Conservation (phyloP, 2,329 filamentous ascomycete genomes). For the Blastomyces emzantsi region DNA sequence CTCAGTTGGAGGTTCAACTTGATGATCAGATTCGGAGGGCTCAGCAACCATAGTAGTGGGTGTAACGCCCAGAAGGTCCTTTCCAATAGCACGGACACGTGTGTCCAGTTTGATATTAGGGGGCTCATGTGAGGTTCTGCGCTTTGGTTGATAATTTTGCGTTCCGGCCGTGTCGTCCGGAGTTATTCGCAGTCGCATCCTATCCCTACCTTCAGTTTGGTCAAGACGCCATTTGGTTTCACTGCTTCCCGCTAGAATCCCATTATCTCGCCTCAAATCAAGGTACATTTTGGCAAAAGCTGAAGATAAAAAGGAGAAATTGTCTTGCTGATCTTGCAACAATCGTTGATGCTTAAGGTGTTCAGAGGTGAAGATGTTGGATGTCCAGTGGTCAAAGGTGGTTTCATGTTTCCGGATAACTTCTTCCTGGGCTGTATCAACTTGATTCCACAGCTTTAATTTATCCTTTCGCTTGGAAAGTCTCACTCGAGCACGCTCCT, state of each 20-base stretch:
- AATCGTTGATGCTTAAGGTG: slow-evolving; percentile 83
- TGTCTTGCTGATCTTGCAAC: slow-evolving; percentile 89
- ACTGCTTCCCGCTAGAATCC: slow-evolving; percentile 60
- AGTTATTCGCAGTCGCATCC: slow-evolving; percentile 82
- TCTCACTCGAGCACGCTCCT: slow-evolving; percentile 63
- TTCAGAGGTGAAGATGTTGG: slow-evolving; percentile 89
- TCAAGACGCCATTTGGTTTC: slow-evolving; percentile 81
- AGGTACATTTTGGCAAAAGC: slow-evolving; percentile 70
- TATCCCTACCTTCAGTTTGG: slow-evolving; percentile 87
- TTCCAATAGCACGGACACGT: slow-evolving; percentile 30
- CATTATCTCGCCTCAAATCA: slow-evolving; percentile 69
- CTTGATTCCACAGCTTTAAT: slow-evolving; percentile 67
- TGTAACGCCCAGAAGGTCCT: slow-evolving; percentile 34
- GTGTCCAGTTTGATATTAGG: slow-evolving; percentile 41
- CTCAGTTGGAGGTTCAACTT: slow-evolving; percentile 23
- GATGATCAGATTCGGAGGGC: slow-evolving; percentile 23
- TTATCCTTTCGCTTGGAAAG: slow-evolving; percentile 70
- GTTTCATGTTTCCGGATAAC: slow-evolving; percentile 73
- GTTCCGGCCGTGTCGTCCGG: slow-evolving; percentile 62
- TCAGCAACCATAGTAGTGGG: slow-evolving; percentile 28
- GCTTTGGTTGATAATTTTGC: slow-evolving; percentile 76
- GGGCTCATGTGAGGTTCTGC: slow-evolving; percentile 51
- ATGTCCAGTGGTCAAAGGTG: slow-evolving; percentile 83
- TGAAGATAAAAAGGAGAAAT: slow-evolving; percentile 65
- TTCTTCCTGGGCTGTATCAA: slow-evolving; percentile 60